A percentile compares a stretch with the other conserved stretches of the same genome.
Conservation (phyloP, 306 rosid species). For the Quercus engelmannii region DNA sequence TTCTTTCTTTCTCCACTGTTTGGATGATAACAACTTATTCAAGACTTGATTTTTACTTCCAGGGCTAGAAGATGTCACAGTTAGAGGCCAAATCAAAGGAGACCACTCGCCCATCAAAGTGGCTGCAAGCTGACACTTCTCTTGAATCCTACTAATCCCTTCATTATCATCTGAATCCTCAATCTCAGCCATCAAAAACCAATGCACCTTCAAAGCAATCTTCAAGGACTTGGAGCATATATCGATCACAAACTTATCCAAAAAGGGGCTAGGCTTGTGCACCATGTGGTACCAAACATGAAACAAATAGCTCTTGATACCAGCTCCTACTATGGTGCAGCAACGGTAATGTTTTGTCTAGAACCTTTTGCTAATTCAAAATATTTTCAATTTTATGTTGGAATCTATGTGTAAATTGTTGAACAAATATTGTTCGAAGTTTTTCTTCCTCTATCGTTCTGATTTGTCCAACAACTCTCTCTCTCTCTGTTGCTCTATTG, state of each 20-base stretch:
- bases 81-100: constrained; percentile 50
- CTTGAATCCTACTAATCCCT: constrained; percentile 85
- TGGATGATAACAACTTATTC: constrained; percentile 65
- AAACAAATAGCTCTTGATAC: constrained; percentile 90
- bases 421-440: no score
- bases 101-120: constrained; percentile 94
- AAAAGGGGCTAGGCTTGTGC: constrained; percentile 88
- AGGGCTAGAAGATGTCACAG: constrained; percentile 36
- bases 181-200: constrained; percentile 86
- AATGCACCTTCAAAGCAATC: constrained; percentile 93
- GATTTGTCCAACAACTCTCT: no score
- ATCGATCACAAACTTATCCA: constrained; percentile 95
- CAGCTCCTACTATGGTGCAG: constrained; percentile 13
- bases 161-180: constrained; percentile 93
- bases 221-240: constrained; percentile 82
- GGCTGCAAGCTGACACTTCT: constrained; percentile 84
- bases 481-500: no score
- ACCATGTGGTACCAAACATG: constrained; percentile 96
- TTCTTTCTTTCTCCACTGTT: constrained; percentile 33
- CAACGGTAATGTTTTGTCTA: no score
- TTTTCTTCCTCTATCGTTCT: no score
- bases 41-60: constrained; percentile 76
- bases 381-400: no score
- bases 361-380: no score
- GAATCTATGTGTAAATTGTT: no score